phyloP scores from a whole-genome alignment of 805 yeast genomes.

The Starmerella powellii region DNA sequence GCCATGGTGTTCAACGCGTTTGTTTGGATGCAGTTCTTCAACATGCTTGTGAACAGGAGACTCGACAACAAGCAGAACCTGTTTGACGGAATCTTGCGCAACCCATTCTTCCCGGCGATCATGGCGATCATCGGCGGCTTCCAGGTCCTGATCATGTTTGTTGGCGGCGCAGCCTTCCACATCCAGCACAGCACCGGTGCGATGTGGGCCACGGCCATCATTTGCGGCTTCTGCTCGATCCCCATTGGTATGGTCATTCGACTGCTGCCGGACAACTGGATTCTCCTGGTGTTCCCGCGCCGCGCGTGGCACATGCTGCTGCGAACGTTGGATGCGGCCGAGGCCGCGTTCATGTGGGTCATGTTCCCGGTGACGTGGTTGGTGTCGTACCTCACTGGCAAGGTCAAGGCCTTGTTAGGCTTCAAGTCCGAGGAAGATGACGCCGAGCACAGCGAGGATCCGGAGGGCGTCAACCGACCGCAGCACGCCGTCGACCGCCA shows the following conservation, averaged over 20 bases:
- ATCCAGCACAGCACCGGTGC: constrained; percentile 66
- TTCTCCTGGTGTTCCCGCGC: constrained; percentile 52
- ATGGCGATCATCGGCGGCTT: constrained; percentile 63
- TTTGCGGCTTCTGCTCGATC: constrained; percentile 68
- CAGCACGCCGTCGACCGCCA: constrained; percentile 12
- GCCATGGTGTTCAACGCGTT: constrained; percentile 91
- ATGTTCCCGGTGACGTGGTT: constrained; percentile 22
- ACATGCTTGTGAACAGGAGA: constrained; percentile 79
- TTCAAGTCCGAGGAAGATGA: constrained; percentile 20
- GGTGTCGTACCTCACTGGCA: constrained; percentile 6
- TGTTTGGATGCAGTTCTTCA: constrained; percentile 96
- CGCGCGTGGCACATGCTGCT: constrained; percentile 34
- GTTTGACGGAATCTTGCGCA: constrained; percentile 67
- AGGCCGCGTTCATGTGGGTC: constrained; percentile 23
- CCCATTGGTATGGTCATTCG: constrained; percentile 73
- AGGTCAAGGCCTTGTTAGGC: constrained; percentile 17
- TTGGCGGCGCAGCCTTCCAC: constrained; percentile 93
- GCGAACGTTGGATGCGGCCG: constrained; percentile 16
- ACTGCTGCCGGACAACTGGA: constrained; percentile 72
- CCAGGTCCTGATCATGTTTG: constrained; percentile 86
- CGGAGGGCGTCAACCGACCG: constrained; percentile 3
- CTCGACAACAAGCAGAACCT: constrained; percentile 76
- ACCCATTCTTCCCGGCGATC: constrained; percentile 68
- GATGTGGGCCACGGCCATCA: constrained; percentile 80
- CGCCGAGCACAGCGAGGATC: constrained; percentile 14